Evolutionary conservation across 208 protist genomes (phyloP).

Genomic region (Acanthamoeba royreba): DNA sequence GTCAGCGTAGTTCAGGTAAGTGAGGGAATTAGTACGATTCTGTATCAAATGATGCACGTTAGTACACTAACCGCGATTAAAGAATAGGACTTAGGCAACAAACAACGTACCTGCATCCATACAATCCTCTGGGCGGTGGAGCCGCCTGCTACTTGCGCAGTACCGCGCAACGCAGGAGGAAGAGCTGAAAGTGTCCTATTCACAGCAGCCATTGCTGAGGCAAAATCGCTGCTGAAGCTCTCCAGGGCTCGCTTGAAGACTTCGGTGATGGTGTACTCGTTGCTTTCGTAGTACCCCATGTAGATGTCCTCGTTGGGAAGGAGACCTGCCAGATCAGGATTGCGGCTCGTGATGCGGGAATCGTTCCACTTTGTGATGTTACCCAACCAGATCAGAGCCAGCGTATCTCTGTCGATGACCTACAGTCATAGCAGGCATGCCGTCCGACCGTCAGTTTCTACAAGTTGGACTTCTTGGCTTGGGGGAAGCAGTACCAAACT

Average conservation of each 20-base stretch:
- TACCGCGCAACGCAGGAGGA: no score
- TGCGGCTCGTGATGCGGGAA: not conserved
- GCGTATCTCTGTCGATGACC: not conserved
- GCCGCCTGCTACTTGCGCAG: no score
- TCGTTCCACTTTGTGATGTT: conserved; percentile 2
- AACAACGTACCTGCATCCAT: no score
- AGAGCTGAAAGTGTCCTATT: no score
- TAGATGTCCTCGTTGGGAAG: not conserved
- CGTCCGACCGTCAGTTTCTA: not conserved
- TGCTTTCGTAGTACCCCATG: not conserved
- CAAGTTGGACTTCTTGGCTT: no score
- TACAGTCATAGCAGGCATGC: not conserved
- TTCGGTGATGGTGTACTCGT: not conserved
- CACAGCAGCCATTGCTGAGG: not conserved
- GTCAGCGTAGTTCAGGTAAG: not conserved
- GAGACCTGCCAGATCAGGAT: not conserved
- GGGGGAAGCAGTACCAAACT: not conserved
- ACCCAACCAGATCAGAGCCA: not conserved
- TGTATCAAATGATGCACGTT: no score
- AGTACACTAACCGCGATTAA: no score
- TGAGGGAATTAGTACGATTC: not conserved
- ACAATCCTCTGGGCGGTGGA: no score
- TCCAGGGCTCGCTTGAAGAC: not conserved
- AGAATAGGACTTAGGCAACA: no score
- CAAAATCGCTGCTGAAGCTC: not conserved